Conservation (phyloP, 179 eudicot species). For the Patellifolia procumbens region DNA sequence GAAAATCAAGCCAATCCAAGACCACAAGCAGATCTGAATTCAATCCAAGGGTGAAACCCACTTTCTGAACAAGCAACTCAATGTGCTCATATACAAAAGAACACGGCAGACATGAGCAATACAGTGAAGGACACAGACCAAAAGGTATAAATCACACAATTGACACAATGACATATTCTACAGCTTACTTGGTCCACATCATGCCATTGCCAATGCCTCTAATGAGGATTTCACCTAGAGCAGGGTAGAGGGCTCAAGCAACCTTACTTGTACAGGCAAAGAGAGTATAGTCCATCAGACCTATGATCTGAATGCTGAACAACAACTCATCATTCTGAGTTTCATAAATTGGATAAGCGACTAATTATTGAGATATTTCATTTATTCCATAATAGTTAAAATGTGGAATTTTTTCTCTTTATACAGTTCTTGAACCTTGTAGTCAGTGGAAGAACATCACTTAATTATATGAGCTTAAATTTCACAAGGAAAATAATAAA, state of each 20-base stretch:
- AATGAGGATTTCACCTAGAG: not conserved
- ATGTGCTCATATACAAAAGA: not conserved
- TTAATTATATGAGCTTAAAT: not conserved
- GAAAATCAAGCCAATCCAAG: not conserved
- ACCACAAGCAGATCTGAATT: not conserved
- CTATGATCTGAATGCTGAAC: not conserved
- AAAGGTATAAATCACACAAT: not conserved
- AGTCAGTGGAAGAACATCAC: not conserved
- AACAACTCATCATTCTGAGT: not conserved
- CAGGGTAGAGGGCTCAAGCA: not conserved
- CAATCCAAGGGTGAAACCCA: not conserved
- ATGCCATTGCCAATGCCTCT: not conserved
- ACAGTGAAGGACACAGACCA: not conserved
- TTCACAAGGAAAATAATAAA: not conserved
- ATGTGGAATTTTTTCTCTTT: not conserved
- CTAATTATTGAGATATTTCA: not conserved
- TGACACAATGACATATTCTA: not conserved
- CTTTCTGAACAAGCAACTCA: not conserved
- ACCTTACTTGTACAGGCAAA: not conserved
- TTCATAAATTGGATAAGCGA: not conserved
- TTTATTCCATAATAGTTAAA: not conserved
- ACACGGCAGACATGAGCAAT: not conserved
- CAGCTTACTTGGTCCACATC: not conserved
- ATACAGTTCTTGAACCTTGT: not conserved
- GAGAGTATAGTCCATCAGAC: not conserved